Base-by-base conservation (phyloP, 495 filamentous ascomycete species). In the Mycothermus thermophilus region DNA sequence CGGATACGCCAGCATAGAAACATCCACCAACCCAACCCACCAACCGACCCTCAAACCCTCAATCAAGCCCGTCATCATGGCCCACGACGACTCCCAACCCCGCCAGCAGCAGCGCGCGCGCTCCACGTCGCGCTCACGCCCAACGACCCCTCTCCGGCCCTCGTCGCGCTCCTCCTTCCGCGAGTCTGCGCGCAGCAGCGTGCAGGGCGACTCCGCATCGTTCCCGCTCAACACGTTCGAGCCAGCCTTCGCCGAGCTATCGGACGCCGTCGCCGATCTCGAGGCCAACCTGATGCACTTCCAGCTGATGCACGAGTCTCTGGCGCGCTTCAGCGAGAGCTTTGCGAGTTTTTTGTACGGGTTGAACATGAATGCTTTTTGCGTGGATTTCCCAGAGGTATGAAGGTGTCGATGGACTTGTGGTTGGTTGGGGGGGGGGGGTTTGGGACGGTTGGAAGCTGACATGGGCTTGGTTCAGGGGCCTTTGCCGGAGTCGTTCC, bases 311-410 rank as follows among this genome's bases (percentile, higher is more conserved):
- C 86, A 97, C 54, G 88, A 97, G 62, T 93, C 83, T 45, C 50
- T 97, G 56, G 77, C 84, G 26, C 73, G 90, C 7, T 97, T 97
- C 57, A 88, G 80, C 54, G 90, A 97, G 68, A 90, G 77, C 57
- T 97, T 97, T 53, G 88, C 87, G 0, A 82, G 76, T 50, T 96
- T 97, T 45, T 51, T 97, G 34, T 96, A 96, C 42, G 90, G 90
- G 3, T 52, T 97, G 55, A 95, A 96, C 46, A 92, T 97, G 83
- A 96, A 95, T 58, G 90, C 92, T 4, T 97, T 95, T 51, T 97
- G 90, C 55, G 87, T 96, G 24, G 90, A 96, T 60, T 96, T 96
- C 54, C 83, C 85, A 0, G 92, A 97, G 74, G 86, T 87, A 27
- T 32, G 36, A n/a, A n/a, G n/a, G n/a, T n/a, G n/a, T n/a, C n/a